Evolutionary conservation across 2,329 filamentous ascomycete genomes (phyloP).

Genomic region (Colletotrichum trifolii): DNA sequence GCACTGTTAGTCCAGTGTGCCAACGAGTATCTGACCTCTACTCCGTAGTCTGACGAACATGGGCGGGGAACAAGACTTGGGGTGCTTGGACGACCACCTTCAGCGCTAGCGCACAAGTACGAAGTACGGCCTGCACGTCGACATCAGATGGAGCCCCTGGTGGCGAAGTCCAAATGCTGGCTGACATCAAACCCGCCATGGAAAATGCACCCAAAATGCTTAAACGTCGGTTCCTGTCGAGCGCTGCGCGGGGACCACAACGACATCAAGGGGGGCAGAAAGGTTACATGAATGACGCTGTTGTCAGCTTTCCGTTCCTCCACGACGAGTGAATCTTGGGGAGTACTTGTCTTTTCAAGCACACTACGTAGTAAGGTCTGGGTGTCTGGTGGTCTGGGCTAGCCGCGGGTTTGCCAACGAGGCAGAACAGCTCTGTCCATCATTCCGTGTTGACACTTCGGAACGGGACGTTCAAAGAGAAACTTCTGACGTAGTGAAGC

Average conservation of each 20-base stretch:
- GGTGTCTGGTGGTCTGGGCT: background rate
- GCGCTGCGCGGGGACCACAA: background rate
- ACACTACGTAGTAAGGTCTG: background rate
- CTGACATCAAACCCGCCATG: constrained; percentile 20
- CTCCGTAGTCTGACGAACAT: too few species aligned
- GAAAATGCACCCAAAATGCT: constrained; percentile 20
- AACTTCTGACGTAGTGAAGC: constrained; percentile 33
- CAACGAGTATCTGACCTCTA: too few species aligned
- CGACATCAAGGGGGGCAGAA: background rate
- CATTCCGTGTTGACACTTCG: constrained; percentile 3
- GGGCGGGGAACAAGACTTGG: too few species aligned
- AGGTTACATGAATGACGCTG: constrained; percentile 36
- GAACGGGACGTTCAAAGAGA: background rate
- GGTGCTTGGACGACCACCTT: too few species aligned
- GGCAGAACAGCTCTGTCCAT: too few species aligned
- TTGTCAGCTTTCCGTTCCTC: constrained; percentile 18
- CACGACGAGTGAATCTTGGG: background rate
- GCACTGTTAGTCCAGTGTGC: constrained; percentile 1
- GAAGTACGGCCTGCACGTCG: constrained; percentile 5
- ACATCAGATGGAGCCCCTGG: constrained; percentile 23
- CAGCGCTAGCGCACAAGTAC: background rate
- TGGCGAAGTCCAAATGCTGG: constrained; percentile 24
- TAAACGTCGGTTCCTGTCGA: constrained; percentile 11
- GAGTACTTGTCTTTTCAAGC: background rate
- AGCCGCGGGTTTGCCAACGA: too few species aligned